Evolutionary conservation across 768 basidiomycete genomes (phyloP), one percentile per base, ranked within the genome.

Genomic region (Porphyrellus cyaneotinctus): DNA sequence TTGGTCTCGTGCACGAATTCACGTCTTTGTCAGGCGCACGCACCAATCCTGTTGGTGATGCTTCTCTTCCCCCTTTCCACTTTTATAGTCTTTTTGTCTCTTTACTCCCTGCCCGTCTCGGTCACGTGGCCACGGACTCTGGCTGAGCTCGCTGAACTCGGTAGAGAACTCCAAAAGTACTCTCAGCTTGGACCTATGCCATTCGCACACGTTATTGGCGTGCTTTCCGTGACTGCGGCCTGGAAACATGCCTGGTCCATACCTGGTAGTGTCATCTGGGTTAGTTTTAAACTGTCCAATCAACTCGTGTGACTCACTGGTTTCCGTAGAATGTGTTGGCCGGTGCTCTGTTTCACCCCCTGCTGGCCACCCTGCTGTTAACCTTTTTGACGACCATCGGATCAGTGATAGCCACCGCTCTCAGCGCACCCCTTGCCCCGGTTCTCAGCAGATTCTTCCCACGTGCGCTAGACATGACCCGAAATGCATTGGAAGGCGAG

Each of bases 211-310:
- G 89, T 95, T 48, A 68, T 95, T 38, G 83, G 78, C 23, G 91
- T 94, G 45, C 78, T 97, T 61, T 84, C 87, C 35, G 77, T 94
- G 14, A 85, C 88, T 17, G 90, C 91, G 5, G 74, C 92, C 26
- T 97, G 93, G 92, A 97, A 94, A 71, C 95, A 97, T 68, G 92
- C 94, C 4, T 97, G 94, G 95, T 94, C 91, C 54, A 82, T 97
- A 52, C 95, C 95, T 10, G 95, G 95, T 8, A 93, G 91, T 59
- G 92, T 95, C 43, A 78, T 95, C 44, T 86, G 94, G 87, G 90
- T 90, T 57, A 51, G 85, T 75, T 55, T 39, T 23, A 17, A 38
- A 44, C 15, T 17, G 28, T 7, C 23, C 32, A 20, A 23, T 49
- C 20, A 23, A 24, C 55, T 58, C 51, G 49, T 49, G 56, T 54